Evolutionary conservation across 106 monocot genomes (phyloP), one percentile per base, ranked within the genome.

Genomic region (Alisma plantagoaquatica): DNA sequence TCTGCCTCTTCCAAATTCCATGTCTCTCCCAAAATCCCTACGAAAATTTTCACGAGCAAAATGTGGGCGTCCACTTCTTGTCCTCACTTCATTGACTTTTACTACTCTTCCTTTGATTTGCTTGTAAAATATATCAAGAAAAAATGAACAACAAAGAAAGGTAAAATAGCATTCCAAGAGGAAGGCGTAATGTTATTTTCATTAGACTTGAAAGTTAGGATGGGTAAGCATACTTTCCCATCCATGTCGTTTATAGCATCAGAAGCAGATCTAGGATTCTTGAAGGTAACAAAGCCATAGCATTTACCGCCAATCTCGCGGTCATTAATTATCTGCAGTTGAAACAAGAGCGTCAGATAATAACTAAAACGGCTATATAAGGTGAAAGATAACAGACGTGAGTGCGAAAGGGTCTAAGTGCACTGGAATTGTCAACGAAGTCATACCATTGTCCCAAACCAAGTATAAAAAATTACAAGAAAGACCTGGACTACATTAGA

Each of bases 281-380:
- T 80, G 49, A 88, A 94, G 2, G 94, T 94, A 33, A 94, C 77
- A 67, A 94, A 94, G 17, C 87, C 94, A 73, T 87, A 94, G 62
- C 94, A 94, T 64, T 88, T 94, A 31, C 94, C 94, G 10, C 87
- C 88, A 46, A 94, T 61, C 43, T 69, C 71, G n/a, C 79, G 79
- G 60, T 94, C 94, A 73, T 88, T 84, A 30, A 94, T 76, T 61
- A 94, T 84, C 94, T 94, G 76, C 59, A 73, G 43, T 3, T 41
- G 35, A 41, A 70, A 64, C 4, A 3, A 10, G 45, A 10, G 6
- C 27, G 23, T 27, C n/a, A n/a, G n/a, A n/a, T n/a, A n/a, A n/a
- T n/a, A n/a, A n/a, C n/a, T n/a, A n/a, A n/a, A n/a, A n/a, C n/a
- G n/a, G n/a, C n/a, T n/a, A n/a, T n/a, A n/a, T n/a, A n/a, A n/a